Evolutionary conservation across 163 green algal genomes (phyloP), one percentile per base, ranked within the genome.

Genomic region (Chlorella variabilis): DNA sequence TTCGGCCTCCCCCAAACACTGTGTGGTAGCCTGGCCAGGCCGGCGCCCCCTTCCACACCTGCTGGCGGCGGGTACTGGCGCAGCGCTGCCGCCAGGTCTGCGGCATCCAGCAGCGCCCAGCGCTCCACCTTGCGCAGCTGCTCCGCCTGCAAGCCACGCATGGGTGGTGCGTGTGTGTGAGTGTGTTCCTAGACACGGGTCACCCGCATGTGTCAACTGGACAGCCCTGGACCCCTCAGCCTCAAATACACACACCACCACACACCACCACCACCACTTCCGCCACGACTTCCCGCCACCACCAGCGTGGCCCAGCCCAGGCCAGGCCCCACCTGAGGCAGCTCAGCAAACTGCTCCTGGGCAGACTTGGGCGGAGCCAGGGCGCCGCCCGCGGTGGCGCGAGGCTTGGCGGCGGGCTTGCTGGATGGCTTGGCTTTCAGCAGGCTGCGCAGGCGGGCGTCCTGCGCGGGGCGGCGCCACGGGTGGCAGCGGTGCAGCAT

Each of bases 61-160:
- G 66, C 77, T 3, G 61, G 51, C 17, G 65, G 34, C 0, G 77
- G 77, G 65, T 83, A 83, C 29, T 67, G 39, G 11, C 36, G 20
- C 77, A 83, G 77, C 3, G 77, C 65, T 8, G 77, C 63, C 23
- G 65, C 77, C 65, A 83, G 65, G 51, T 83, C 77, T 20, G 68
- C 66, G 2, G 25, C 34, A 0, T 69, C 66, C 51, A 83, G 63
- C 48, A 71, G 36, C 18, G 66, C 20, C 77, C 77, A 83, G 59
- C 66, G 77, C 77, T 83, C 65, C 65, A 83, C 77, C 77, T 83
- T 83, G 27, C 36, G 18, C 11, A 42, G 51, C 51, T 36, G 77
- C 45, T 77, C 77, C 13, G 49, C 51, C 77, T 77, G 77, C 48
- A 38, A 23, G 68, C n/a, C n/a, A n/a, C n/a, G n/a, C n/a, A n/a